Base-by-base conservation (phyloP, 73 alveolate species). In the Tetrahymena thermophila region DNA sequence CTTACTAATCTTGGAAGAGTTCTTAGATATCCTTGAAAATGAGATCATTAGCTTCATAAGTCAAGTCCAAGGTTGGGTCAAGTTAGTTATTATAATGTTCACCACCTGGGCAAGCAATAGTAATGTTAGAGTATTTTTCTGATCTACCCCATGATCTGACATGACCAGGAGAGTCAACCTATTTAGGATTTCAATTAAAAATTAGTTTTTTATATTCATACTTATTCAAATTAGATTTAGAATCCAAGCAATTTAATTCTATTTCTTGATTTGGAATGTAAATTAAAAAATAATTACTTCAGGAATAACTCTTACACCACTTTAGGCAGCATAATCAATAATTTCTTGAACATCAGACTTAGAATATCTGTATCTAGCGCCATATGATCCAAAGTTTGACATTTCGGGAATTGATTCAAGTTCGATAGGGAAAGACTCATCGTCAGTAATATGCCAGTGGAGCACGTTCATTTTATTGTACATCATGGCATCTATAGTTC, bases 381-480 rank as follows among this genome's bases (percentile, higher is more conserved):
- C 84, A 57, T 37, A 98, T 35, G 99, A 98, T 7, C 98, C 98
- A 35, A 93, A 84, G 93, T 84, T 42, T 21, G 99, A 85, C 84
- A 98, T 58, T 35, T 93, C 94, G 8, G 98, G 98, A 94, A 96
- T 93, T 23, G 98, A 89, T 15, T 95, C 96, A 35, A 98, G 94
- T 38, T 96, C 97, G n/a, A 98, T 37, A 8, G 99, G 98, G 96
- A 97, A 98, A 31, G 98, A 96, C 55, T 98, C 99, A 94, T 97
- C 98, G 93, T 98, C 99, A 15, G 98, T 96, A 40, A 98, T 93
- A 94, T 98, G 99, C 98, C 98, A 96, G 93, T 98, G 99, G 85
- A 98, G 93, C 11, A 96, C 98, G 56, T 98, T 98, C 94, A 98
- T 84, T 56, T 97, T 97, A 85, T 98, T 97, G 56, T 93, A 43